These are phyloP conservation scores for Gracilaria caudata DNA, from an alignment of 23 red algal genomes.

Conservation along the genomic window DNA sequence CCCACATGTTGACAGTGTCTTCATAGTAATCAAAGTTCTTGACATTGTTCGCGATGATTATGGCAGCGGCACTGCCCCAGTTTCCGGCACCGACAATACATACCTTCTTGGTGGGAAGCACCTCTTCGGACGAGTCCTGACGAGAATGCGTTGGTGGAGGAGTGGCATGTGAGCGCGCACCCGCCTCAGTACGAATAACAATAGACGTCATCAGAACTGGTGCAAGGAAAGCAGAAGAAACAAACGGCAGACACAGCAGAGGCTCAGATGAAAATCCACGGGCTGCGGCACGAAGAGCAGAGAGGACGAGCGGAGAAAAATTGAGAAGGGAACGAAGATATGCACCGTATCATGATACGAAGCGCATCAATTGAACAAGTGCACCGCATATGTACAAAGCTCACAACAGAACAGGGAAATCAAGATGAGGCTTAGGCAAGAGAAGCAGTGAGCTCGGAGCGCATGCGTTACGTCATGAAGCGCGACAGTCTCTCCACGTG, in stretches of 20 bases:
- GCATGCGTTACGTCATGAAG: slow-evolving; percentile 2
- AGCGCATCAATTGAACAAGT: not conserved
- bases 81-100: slow-evolving; percentile 88
- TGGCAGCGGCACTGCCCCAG: slow-evolving; percentile 84
- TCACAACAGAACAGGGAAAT: not conserved
- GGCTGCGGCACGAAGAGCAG: not conserved
- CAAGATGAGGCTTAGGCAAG: not conserved
- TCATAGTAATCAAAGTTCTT: slow-evolving; percentile 62
- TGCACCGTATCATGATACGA: not conserved
- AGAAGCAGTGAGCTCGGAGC: not conserved
- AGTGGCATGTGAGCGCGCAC: slow-evolving; percentile 9
- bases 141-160: slow-evolving; percentile 22
- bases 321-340: not conserved
- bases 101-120: slow-evolving; percentile 45
- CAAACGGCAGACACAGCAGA: not conserved
- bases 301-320: not conserved
- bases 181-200: slow-evolving; percentile 29
- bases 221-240: not conserved
- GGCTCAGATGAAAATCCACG: not conserved
- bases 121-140: slow-evolving; percentile 2
- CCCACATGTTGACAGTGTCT: slow-evolving; percentile 82
- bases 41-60: slow-evolving; percentile 78
- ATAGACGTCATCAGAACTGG: not conserved
- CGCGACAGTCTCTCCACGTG: not conserved
- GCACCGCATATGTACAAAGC: not conserved